Evolutionary conservation across 2,329 filamentous ascomycete species (phyloP), one percentile per base, ranked within the genome.

Genomic region (Aspergillus ruber): DNA sequence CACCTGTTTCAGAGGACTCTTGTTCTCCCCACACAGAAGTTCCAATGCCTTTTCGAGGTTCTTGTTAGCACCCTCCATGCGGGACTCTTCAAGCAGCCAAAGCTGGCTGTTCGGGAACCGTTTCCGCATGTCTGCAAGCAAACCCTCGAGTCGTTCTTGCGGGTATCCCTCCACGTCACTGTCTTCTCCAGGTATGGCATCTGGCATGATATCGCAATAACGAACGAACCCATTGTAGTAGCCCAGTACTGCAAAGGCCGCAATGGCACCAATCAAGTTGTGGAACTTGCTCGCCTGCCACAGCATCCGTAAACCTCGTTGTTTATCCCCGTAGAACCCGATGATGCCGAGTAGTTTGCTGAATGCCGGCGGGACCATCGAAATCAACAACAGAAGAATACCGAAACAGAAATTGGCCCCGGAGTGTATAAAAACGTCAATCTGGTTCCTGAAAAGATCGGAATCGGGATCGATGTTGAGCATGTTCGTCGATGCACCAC

Each of bases 231-330:
- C 86, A 62, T 95, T 95, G 70, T 96, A 95, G 67, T 90, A 97
- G 0, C 82, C 84, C 13, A 97, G 76, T 0, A 96, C 74, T 21
- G 88, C 80, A 36, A 97, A 76, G 0, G 85, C 88, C 0, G 90
- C 84, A 62, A 97, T 85, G 6, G 88, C 91, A n/a, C 90, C 91
- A 61, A 96, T 94, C 60, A 97, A 80, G 65, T 95, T 95, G 52
- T 84, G 72, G 64, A 90, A 93, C 43, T 84, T 83, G 18, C 88
- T 90, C 10, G 89, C 88, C 63, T 88, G 84, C 93, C 93, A 98
- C 4, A 98, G 81, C 81, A 96, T 86, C 35, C 79, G 76, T 27
- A 96, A 77, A 8, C 90, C 93, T 35, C 85, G 79, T 52, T 88
- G 82, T 39, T 90, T 84, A 64, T 97, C 90, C 27, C 93, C 93